These are phyloP conservation scores for Rhodosporidiobolus sp. DNA, from an alignment of 768 basidiomycete species.

Conservation along the genomic window DNA sequence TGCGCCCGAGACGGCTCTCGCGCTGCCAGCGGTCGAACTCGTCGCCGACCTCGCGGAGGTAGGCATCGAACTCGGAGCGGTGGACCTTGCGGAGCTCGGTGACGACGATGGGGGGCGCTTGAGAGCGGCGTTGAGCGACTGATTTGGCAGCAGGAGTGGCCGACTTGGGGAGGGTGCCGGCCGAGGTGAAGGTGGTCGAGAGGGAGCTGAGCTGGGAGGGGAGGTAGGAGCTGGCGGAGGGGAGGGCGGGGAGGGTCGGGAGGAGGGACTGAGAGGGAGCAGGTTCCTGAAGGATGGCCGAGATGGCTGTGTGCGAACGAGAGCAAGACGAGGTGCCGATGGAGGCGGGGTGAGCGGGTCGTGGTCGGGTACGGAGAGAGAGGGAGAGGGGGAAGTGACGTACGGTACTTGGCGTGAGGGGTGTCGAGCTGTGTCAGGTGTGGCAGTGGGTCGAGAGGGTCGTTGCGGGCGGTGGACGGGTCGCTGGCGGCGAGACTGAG, in stretches of 20 bases:
- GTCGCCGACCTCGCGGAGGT: conserved; percentile 65
- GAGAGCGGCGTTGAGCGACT: conserved; percentile 47
- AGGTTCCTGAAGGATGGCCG: conserved; percentile 87
- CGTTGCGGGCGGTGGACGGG: neutral
- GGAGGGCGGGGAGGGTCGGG: conserved; percentile 67
- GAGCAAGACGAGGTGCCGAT: neutral
- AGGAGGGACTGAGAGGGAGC: conserved; percentile 77
- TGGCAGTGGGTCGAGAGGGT: neutral
- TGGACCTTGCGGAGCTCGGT: conserved; percentile 73
- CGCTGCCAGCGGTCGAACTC: conserved; percentile 70
- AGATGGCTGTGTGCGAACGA: conserved; percentile 67
- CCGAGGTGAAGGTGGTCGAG: conserved; percentile 58
- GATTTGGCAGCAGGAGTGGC: conserved; percentile 45
- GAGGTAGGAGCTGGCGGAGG: conserved; percentile 36
- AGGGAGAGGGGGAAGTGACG: neutral
- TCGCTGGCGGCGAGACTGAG: neutral
- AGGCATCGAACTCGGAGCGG: conserved; percentile 78
- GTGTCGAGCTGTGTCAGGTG: no score
- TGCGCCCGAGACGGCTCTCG: conserved; percentile 16
- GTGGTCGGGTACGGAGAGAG: no score
- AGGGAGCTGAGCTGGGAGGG: conserved; percentile 31
- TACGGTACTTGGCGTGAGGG: neutral
- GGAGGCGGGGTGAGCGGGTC: neutral
- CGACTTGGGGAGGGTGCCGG: conserved; percentile 50
- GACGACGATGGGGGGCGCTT: conserved; percentile 47